Base-by-base conservation (phyloP, 345 rosid species). In the Eucalyptus marginata region DNA sequence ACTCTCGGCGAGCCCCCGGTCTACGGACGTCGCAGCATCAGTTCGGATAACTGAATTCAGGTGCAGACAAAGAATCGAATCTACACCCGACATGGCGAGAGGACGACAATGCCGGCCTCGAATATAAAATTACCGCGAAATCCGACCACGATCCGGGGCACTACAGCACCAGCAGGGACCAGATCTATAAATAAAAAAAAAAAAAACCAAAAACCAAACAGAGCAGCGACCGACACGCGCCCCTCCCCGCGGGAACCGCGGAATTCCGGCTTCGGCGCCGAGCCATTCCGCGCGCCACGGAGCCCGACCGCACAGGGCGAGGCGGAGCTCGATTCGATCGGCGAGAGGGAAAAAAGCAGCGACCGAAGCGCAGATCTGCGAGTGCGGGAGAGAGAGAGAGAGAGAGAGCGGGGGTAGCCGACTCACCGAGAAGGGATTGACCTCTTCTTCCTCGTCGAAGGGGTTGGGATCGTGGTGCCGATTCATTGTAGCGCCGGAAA, bases 341-440 rank as follows among this genome's bases (percentile, higher is more conserved):
- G 49, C 36, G 24, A 86, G 52, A 18, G 6, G 12, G 1, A 62
- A 33, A 76, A 40, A 33, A 29, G 47, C 84, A 56, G 62, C 29
- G 49, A 87, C n/a, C 49, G 87, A 59, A 49, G 49, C 88, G 86
- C 89, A 91, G 95, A 94, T 93, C 92, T 86, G 93, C 29, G 62
- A 56, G 29, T 3, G 58, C 88, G 36, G 58, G 71, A 22, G 59
- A 5, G 66, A 10, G 66, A 58, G 44, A 20, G 80, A 9, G 80
- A 5, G 11, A 13, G 11, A 25, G 31, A 7, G 22, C 71, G 86
- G 86, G 44, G 46, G 47, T 76, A 80, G 86, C 88, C 31, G 4
- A 36, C 71, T 84, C 94, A 97, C 99, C 93, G 99, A 97, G 90
- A 97, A 97, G 9, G 99, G 99, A 96, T 97, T 96, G 94, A 96